Conservation (phyloP, 2,329 filamentous ascomycete species). For the Atkinsonella hypoxylon region DNA sequence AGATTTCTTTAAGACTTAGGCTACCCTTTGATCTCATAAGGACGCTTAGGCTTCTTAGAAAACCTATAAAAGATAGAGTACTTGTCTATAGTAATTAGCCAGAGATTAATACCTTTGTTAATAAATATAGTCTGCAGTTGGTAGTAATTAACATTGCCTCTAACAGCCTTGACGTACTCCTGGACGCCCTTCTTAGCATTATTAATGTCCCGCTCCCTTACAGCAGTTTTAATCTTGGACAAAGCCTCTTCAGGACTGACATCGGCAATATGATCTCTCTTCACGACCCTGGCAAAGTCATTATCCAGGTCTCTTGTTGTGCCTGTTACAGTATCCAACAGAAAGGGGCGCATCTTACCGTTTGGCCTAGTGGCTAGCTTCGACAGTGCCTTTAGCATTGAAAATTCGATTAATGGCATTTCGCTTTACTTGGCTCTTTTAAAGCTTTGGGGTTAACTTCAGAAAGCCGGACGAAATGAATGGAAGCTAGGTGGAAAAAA, state of each 20-base stretch:
- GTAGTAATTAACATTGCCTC: slow-evolving; percentile 43
- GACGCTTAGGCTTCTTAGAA: slow-evolving; percentile 41
- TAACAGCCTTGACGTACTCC: slow-evolving; percentile 47
- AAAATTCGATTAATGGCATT: no score
- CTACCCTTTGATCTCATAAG: slow-evolving; percentile 48
- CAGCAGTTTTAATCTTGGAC: slow-evolving; percentile 40
- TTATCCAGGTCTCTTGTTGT: no score
- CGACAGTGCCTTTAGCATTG: no score
- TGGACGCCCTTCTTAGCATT: slow-evolving; percentile 48
- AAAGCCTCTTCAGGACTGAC: slow-evolving; percentile 45
- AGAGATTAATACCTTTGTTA: slow-evolving; percentile 37
- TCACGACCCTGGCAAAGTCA: slow-evolving; percentile 46
- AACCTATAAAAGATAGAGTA: slow-evolving; percentile 54
- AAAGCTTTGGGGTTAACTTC: no score
- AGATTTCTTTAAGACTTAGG: slow-evolving; percentile 47
- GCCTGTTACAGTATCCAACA: no score
- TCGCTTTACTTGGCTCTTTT: no score
- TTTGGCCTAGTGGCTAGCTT: no score
- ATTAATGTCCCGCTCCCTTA: slow-evolving; percentile 43
- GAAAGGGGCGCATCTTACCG: no score
- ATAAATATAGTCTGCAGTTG: slow-evolving; percentile 52
- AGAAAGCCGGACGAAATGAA: no score
- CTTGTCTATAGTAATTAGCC: slow-evolving; percentile 53
- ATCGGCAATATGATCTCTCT: slow-evolving; percentile 37
- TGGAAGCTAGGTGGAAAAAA: no score